Evolutionary conservation across 2,329 filamentous ascomycete genomes (phyloP), one percentile per base, ranked within the genome.

Genomic region (Aureobasidium zeae): DNA sequence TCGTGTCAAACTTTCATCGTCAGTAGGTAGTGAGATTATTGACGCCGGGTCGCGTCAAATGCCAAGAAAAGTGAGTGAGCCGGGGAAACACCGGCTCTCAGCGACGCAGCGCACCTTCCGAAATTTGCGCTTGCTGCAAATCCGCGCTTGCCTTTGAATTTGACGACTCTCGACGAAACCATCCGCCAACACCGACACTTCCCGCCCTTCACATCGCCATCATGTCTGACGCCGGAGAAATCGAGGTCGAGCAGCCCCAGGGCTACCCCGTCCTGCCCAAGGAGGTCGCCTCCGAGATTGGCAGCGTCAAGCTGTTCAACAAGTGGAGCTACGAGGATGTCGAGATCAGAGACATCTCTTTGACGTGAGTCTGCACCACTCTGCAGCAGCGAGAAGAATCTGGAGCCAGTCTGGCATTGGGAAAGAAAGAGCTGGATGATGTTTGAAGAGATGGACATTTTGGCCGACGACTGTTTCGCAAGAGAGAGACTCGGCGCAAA

Each of bases 271-370:
- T 87, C 68, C 83, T 95, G 58, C 87, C 89, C 72, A 94, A 93
- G 81, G 87, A 94, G 58, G 83, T 94, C 66, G 75, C 79, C 63
- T 76, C 80, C 63, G 86, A 94, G 74, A 81, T 91, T 72, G 88
- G 87, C 71, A 82, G 77, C 73, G 77, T 91, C 70, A 94, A 94
- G 83, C 79, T 94, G 63, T 94, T 94, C 81, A 93, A 91, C 82
- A 94, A 93, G 74, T 94, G 88, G 81, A 81, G 73, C 73, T 98
- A 96, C 74, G 91, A 91, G 69, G 86, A 96, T 81, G 89, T 98
- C 66, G 91, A 98, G 79, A 91, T 98, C 73, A 83, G 89, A 71
- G 91, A 98, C 70, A 96, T 98, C 75, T 98, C 91, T 64, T 79
- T 98, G 76, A 96, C 89, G 91, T 98, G 93, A 76, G 86, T 57